phyloP scores from a whole-genome alignment of 2,329 filamentous ascomycete species.

The Plenodomus tracheiphilus region DNA sequence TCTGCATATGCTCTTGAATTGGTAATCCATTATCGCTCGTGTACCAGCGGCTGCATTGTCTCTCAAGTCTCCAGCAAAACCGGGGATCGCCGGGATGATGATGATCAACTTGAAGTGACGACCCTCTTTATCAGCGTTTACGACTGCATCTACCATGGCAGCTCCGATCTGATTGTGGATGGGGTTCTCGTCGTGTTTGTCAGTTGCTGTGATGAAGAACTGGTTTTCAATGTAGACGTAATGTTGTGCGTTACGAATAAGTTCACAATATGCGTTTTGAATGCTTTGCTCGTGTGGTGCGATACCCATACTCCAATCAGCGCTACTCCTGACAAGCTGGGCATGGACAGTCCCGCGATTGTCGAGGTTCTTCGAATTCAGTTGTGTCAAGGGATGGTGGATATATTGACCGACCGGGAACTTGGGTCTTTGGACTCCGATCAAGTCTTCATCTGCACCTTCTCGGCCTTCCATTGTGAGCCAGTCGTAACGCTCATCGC shows the following conservation, averaged over 20 bases:
- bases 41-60: constrained; percentile 84
- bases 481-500: constrained; percentile 82
- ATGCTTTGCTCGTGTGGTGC: constrained; percentile 77
- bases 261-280: constrained; percentile 81
- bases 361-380: constrained; percentile 64
- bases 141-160: constrained; percentile 88
- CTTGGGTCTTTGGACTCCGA: constrained; percentile 85
- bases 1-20: constrained; percentile 93
- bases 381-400: constrained; percentile 72
- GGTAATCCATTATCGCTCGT: constrained; percentile 93
- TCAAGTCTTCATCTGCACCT: constrained; percentile 78
- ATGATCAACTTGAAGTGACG: constrained; percentile 91
- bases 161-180: constrained; percentile 86
- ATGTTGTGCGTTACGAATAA: constrained; percentile 86
- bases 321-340: constrained; percentile 86
- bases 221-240: constrained; percentile 98
- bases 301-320: constrained; percentile 93
- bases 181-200: constrained; percentile 75
- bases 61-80: constrained; percentile 88
- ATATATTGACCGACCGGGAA: constrained; percentile 88
- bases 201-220: constrained; percentile 88
- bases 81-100: constrained; percentile 86
- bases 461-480: constrained; percentile 75
- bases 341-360: constrained; percentile 74
- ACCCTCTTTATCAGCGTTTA: constrained; percentile 77